Base-by-base conservation (phyloP, 306 rosid species). In the Fagus sylvatica region DNA sequence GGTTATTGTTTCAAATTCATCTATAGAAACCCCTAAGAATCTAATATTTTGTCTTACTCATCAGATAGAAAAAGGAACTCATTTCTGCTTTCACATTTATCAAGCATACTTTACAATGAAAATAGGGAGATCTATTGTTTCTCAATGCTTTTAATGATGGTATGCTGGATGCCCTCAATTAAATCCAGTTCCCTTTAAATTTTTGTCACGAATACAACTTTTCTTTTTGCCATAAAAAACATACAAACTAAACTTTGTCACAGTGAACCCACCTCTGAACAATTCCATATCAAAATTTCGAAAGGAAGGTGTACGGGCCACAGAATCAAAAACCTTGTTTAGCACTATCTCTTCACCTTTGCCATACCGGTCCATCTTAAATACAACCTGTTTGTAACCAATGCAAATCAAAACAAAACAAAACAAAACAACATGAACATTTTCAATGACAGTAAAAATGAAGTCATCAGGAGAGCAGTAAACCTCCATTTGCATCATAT, bases 341-440 rank as follows among this genome's bases (percentile, higher is more conserved):
- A 92, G 79, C 84, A 85, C 78, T 55, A 94, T 69, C 83, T 87
- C 86, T 78, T 92, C 97, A 2, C 98, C 98, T 34, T 92, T 92
- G 73, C 98, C 97, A 0, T 77, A 68, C 54, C 93, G 92, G 72
- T 94, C 98, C 97, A 94, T 94, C 91, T 94, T 94, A 65, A 92
- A 94, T 74, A 90, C 72, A 78, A 90, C 65, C 97, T 94, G 89
- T 76, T 81, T 61, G 72, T 65, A 87, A 84, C 32, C 80, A 77
- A 72, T 36, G 43, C 56, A 55, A 71, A 75, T 83, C n/a, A n/a
- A n/a, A n/a, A n/a, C n/a, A n/a, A n/a, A n/a, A n/a, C 76, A 86
- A 81, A 76, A 75, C 53, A 79, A 75, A 78, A 79, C 28, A 33
- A 72, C 15, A 48, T 65, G 53, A 76, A 72, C 30, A 42, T 66